Evolutionary conservation across 2,329 filamentous ascomycete species (phyloP).

Genomic region (Fusarium subtropicale): DNA sequence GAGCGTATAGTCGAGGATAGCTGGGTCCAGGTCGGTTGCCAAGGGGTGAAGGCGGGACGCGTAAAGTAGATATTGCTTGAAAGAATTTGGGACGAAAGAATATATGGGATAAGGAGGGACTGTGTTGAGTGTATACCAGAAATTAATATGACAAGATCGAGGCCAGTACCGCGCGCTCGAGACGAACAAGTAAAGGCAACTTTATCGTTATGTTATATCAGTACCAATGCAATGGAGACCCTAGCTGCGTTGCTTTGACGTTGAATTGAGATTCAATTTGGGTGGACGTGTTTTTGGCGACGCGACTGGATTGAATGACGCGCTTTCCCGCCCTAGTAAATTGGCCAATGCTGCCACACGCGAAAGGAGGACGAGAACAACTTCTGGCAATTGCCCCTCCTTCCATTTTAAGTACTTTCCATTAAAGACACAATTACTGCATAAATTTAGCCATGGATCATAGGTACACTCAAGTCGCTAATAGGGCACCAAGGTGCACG

Average conservation of each 20-base stretch:
- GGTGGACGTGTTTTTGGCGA: conserved; percentile 47
- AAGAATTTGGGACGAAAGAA: background rate
- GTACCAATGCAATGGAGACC: conserved; percentile 7
- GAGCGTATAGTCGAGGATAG: conserved; percentile 28
- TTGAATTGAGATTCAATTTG: conserved; percentile 43
- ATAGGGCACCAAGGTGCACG: background rate
- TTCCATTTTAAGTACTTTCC: conserved; percentile 20
- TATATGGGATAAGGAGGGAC: background rate
- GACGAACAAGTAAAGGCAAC: conserved; percentile 4
- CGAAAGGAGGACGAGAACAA: background rate
- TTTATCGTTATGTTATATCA: conserved; percentile 20
- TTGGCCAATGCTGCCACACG: conserved; percentile 19
- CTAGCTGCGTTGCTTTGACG: conserved; percentile 16
- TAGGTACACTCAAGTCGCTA: background rate
- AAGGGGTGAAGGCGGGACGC: conserved; percentile 30
- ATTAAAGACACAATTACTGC: background rate
- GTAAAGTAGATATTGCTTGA: conserved; percentile 35
- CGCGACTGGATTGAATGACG: conserved; percentile 45
- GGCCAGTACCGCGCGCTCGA: background rate
- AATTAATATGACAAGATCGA: conserved; percentile 1
- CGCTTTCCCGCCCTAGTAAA: conserved; percentile 36
- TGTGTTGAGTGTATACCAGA: background rate
- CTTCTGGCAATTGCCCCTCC: conserved; percentile 28
- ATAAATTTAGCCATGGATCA: background rate
- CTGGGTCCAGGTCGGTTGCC: conserved; percentile 14